Percentiles rank a stretch among this genome's conserved stretches.
These are phyloP conservation scores for Neoboletus magnificus DNA, from an alignment of 768 basidiomycete genomes.

Conservation along the genomic window DNA sequence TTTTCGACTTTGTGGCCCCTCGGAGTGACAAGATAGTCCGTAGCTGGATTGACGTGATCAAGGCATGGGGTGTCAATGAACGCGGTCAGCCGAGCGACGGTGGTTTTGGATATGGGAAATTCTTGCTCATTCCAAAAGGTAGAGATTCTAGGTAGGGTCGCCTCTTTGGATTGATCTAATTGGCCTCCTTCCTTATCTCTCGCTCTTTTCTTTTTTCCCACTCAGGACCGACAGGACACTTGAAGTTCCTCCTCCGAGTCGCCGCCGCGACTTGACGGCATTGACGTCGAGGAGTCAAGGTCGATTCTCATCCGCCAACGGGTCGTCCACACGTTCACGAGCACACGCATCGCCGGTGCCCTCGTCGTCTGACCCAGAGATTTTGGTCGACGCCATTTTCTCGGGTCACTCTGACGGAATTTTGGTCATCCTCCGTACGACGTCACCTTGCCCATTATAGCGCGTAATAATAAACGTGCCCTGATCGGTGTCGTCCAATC, in stretches of 20 bases:
- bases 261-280: conserved; percentile 29
- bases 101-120: conserved; percentile 80
- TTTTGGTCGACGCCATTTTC: conserved; percentile 76
- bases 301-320: conserved; percentile 3
- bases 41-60: conserved; percentile 73
- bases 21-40: conserved; percentile 65
- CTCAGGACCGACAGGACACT: conserved; percentile 26
- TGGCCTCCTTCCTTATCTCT: neutral
- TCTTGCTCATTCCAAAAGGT: conserved; percentile 52
- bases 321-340: conserved; percentile 9
- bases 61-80: conserved; percentile 83
- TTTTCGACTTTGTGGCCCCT: conserved; percentile 71
- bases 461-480: no score
- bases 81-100: conserved; percentile 80
- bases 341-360: neutral
- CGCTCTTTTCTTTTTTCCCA: no score
- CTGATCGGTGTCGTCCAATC: neutral
- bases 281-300: conserved; percentile 11
- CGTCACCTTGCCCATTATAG: conserved; percentile 20
- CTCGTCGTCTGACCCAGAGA: conserved; percentile 28
- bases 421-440: conserved; percentile 69
- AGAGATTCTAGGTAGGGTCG: conserved; percentile 52
- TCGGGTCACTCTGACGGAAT: conserved; percentile 84
- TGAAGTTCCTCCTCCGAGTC: conserved; percentile 27
- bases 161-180: neutral